phyloP scores from a whole-genome alignment of 2,329 filamentous ascomycete species.

The Penicillium sp. region DNA sequence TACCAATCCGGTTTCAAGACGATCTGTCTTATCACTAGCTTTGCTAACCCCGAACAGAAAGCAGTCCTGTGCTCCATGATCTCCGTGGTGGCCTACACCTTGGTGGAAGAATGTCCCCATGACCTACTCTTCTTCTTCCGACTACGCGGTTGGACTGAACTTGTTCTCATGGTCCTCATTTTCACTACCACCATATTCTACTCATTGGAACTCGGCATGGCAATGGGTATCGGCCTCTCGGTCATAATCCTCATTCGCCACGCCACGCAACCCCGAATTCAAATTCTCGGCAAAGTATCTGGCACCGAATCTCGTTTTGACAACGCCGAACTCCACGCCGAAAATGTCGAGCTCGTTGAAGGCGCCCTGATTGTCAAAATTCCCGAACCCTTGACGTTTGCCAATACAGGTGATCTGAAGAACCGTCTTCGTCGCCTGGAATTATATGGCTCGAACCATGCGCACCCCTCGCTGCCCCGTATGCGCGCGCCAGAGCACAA shows the following conservation, averaged over 20 bases:
- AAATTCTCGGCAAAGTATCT: constrained; percentile 88
- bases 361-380: constrained; percentile 96
- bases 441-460: constrained; percentile 80
- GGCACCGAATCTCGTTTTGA: constrained; percentile 77
- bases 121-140: constrained; percentile 87
- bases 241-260: constrained; percentile 87
- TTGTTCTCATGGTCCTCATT: constrained; percentile 85
- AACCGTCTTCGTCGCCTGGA: constrained; percentile 80
- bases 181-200: constrained; percentile 93
- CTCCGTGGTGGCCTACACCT: constrained; percentile 87
- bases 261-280: constrained; percentile 87
- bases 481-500: constrained; percentile 78
- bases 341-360: constrained; percentile 82
- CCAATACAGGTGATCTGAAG: constrained; percentile 92
- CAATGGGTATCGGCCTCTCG: constrained; percentile 87
- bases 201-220: constrained; percentile 89
- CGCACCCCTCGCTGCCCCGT: constrained; percentile 84
- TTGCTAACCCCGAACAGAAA: constrained; percentile 60
- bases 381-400: constrained; percentile 92
- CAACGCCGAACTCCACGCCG: constrained; percentile 74
- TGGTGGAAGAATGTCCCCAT: constrained; percentile 92
- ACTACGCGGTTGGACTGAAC: constrained; percentile 82
- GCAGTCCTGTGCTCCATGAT: constrained; percentile 92
- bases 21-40: not conserved
- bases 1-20: constrained; percentile 17